A percentile compares a stretch with the other conserved stretches of the same genome.
phyloP scores from a whole-genome alignment of 129 eudicot species.

The Lactuca sativa region DNA sequence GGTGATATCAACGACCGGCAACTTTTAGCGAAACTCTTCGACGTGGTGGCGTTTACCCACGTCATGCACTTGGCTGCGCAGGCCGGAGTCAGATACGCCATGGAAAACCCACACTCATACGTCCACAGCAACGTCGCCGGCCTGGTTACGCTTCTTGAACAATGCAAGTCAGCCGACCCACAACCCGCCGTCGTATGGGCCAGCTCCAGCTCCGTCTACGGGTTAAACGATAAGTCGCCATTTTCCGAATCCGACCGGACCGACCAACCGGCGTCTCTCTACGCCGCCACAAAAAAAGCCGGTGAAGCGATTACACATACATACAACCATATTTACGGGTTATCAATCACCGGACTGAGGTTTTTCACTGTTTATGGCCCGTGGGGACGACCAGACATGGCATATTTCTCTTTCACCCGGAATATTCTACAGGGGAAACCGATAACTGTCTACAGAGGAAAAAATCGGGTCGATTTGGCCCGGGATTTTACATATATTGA shows the following conservation, averaged over 20 bases:
- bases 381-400: constrained; percentile 73
- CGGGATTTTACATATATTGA: constrained; percentile 63
- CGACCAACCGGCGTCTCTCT: constrained; percentile 56
- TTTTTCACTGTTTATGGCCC: constrained; percentile 64
- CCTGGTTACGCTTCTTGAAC: constrained; percentile 45
- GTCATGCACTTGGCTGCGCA: constrained; percentile 69
- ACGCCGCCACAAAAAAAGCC: constrained; percentile 64
- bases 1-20: constrained; percentile 49
- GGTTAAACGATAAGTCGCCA: constrained; percentile 51
- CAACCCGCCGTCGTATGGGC: constrained; percentile 65
- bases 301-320: constrained; percentile 60
- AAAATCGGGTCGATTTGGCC: constrained; percentile 56
- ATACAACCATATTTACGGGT: constrained; percentile 55
- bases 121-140: constrained; percentile 57
- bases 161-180: constrained; percentile 45
- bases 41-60: constrained; percentile 49
- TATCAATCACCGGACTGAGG: constrained; percentile 54
- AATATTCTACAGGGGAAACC: constrained; percentile 46
- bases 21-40: constrained; percentile 42
- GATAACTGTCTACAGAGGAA: constrained; percentile 51
- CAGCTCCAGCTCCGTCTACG: constrained; percentile 61
- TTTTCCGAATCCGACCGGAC: constrained; percentile 60
- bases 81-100: constrained; percentile 65
- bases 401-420: constrained; percentile 48
- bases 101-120: constrained; percentile 58